phyloP scores from a whole-genome alignment of 345 rosid species.

The Aethionema arabicum region DNA sequence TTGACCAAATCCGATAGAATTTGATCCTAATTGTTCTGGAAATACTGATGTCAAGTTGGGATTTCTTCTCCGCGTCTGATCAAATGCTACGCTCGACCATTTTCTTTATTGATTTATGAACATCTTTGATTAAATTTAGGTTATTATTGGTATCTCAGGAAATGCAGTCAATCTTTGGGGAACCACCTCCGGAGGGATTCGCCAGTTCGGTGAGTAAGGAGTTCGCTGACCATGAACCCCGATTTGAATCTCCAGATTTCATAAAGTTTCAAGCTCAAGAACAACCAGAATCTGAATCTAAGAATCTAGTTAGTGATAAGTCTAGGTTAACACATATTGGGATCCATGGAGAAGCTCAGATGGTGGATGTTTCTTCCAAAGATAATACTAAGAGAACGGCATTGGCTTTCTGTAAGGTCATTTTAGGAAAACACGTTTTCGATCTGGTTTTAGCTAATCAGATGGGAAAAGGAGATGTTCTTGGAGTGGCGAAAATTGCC shows the following conservation, averaged over 20 bases:
- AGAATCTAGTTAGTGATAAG: slow-evolving; percentile 19
- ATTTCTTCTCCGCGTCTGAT: neutral
- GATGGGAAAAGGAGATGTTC: slow-evolving; percentile 93
- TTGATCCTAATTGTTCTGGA: slow-evolving; percentile 11
- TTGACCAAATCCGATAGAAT: neutral
- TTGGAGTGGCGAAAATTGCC: slow-evolving; percentile 85
- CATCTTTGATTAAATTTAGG: neutral
- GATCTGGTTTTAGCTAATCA: slow-evolving; percentile 79
- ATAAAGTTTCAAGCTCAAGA: slow-evolving; percentile 28
- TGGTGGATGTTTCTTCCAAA: slow-evolving; percentile 93
- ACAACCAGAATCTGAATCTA: slow-evolving; percentile 21
- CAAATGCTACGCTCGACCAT: neutral
- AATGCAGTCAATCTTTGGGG: slow-evolving; percentile 81
- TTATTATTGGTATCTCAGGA: slow-evolving; percentile 49
- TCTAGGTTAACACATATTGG: slow-evolving; percentile 61
- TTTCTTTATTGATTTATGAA: neutral
- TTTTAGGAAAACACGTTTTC: slow-evolving; percentile 66
- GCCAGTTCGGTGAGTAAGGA: slow-evolving; percentile 37
- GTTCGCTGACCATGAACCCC: slow-evolving; percentile 33
- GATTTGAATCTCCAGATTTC: slow-evolving; percentile 29
- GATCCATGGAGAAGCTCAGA: slow-evolving; percentile 70
- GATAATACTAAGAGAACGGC: slow-evolving; percentile 66
- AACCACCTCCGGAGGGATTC: slow-evolving; percentile 52
- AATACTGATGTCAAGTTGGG: neutral
- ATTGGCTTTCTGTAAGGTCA: slow-evolving; percentile 71